A percentile compares a stretch with the other conserved stretches of the same genome.
Evolutionary conservation across 108 stramenopile species (phyloP).

Genomic region (Nitzschia inconspicua): DNA sequence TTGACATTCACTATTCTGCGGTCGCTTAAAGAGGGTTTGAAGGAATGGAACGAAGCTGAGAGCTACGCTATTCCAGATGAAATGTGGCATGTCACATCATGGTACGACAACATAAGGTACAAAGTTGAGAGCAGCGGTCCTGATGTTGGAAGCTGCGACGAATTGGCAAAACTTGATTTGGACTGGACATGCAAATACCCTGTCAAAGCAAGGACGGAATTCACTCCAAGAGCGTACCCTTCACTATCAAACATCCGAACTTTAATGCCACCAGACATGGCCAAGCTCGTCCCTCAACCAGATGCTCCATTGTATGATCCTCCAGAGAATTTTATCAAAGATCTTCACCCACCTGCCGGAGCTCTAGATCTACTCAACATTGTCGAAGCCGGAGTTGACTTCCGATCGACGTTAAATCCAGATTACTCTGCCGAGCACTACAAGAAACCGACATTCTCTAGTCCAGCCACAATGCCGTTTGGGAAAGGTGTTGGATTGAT

Average conservation of each 20-base stretch:
- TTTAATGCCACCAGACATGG: conserved; percentile 24
- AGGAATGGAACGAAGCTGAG: conserved; percentile 48
- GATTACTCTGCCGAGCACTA: conserved; percentile 17
- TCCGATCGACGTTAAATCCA: not conserved
- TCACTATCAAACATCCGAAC: conserved; percentile 44
- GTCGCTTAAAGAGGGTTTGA: conserved; percentile 52
- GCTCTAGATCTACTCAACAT: conserved; percentile 67
- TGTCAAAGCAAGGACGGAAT: conserved; percentile 45
- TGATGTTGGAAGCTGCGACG: conserved; percentile 9
- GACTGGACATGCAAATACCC: conserved; percentile 27
- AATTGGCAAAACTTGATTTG: not conserved
- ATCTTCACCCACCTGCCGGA: conserved; percentile 44
- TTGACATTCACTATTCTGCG: conserved; percentile 48
- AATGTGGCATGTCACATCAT: conserved; percentile 45
- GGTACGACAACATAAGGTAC: conserved; percentile 35
- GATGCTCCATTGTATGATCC: conserved; percentile 40
- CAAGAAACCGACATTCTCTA: conserved; percentile 12
- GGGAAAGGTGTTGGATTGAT: conserved; percentile 18
- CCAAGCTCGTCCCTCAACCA: not conserved
- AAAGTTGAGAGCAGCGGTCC: conserved; percentile 10
- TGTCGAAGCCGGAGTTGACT: conserved; percentile 34
- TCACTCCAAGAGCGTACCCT: conserved; percentile 68
- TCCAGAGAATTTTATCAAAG: conserved; percentile 51
- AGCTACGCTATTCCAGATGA: conserved; percentile 46
- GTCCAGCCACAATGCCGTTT: conserved; percentile 1